phyloP scores from a whole-genome alignment of 2,329 filamentous ascomycete genomes.

The Sclerotinia glacialis region DNA sequence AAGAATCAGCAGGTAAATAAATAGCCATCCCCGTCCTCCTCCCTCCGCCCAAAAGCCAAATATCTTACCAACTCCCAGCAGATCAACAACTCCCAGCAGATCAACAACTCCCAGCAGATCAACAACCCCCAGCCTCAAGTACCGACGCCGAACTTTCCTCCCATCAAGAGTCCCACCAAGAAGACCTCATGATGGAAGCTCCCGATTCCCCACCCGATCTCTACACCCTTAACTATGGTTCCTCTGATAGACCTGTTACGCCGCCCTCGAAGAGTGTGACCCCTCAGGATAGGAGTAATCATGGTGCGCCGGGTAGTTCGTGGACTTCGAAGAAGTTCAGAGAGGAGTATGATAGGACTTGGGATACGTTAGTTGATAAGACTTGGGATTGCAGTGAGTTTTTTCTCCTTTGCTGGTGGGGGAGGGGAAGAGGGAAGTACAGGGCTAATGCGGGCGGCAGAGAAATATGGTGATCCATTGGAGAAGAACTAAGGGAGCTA shows the following conservation, averaged over 20 bases:
- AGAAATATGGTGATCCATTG: conserved; percentile 19
- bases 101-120: neutral
- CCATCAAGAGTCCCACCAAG: conserved; percentile 10
- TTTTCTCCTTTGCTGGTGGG: neutral
- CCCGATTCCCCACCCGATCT: conserved; percentile 34
- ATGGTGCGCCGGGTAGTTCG: conserved; percentile 46
- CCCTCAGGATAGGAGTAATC: conserved; percentile 29
- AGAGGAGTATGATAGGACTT: conserved; percentile 52
- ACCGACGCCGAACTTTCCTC: neutral
- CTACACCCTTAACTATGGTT: conserved; percentile 4
- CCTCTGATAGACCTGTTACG: conserved; percentile 5
- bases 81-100: too few species aligned
- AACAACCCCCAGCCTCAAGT: neutral
- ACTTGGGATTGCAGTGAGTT: conserved; percentile 49
- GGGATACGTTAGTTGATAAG: conserved; percentile 50
- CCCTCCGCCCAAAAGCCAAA: neutral
- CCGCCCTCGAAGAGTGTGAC: conserved; percentile 20
- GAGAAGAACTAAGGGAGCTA: neutral
- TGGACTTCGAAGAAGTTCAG: conserved; percentile 57
- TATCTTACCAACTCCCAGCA: conserved; percentile 6
- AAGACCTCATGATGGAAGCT: conserved; percentile 32
- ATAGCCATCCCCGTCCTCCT: neutral
- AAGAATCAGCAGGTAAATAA: conserved; percentile 16
- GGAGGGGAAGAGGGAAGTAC: neutral
- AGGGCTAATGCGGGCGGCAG: conserved; percentile 11